These are phyloP conservation scores for Cymbopogon citratus DNA, from an alignment of 176 grass and related monocot genomes.

Conservation along the genomic window DNA sequence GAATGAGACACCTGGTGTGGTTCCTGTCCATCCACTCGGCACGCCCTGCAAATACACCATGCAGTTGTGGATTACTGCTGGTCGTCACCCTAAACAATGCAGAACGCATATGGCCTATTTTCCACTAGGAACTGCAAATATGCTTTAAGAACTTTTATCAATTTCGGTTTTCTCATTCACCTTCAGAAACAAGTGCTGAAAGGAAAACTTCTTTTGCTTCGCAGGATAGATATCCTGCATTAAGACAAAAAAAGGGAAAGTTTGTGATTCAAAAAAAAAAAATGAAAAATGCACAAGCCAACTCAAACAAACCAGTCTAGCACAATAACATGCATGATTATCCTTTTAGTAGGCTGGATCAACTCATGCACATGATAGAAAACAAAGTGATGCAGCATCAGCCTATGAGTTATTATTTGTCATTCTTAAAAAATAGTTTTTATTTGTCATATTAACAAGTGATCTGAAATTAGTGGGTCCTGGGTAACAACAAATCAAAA, in stretches of 20 bases:
- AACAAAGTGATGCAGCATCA: too few species aligned
- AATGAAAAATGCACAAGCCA: neutral
- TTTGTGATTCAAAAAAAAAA: neutral
- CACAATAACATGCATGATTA: neutral
- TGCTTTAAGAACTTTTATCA: too few species aligned
- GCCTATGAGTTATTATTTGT: neutral
- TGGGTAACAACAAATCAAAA: neutral
- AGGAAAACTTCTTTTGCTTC: too few species aligned
- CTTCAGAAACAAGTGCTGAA: conserved; percentile 12
- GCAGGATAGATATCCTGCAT: conserved; percentile 45
- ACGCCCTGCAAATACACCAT: conserved; percentile 30
- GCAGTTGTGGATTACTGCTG: neutral
- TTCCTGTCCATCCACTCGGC: conserved; percentile 60
- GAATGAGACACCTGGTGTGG: conserved; percentile 32
- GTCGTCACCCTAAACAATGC: neutral
- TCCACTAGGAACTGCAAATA: neutral
- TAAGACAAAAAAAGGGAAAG: neutral
- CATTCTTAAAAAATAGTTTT: too few species aligned
- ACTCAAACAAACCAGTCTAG: neutral
- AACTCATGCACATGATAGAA: neutral
- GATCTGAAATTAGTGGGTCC: neutral
- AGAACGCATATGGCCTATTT: too few species aligned
- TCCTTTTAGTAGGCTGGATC: neutral
- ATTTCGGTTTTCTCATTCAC: conserved; percentile 21
- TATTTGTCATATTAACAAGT: neutral